Evolutionary conservation across 306 rosid species (phyloP), one percentile per base, ranked within the genome.

Genomic region (Lotus japonicus): DNA sequence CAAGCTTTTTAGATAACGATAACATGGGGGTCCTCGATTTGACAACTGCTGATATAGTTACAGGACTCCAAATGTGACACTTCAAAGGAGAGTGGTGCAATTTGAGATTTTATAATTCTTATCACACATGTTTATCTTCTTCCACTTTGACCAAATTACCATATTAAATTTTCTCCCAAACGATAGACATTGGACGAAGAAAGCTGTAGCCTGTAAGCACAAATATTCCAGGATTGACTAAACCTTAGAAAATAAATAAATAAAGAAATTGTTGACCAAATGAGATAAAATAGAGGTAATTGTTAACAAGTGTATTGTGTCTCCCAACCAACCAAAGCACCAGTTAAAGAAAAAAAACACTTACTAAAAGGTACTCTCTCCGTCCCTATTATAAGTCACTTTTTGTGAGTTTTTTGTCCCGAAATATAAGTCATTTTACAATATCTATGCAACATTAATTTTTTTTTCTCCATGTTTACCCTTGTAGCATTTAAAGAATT

Each of bases 81-180:
- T 46, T 18, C 9, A 68, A 39, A 21, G 9, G 12, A 39, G 21
- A 33, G 41, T 63, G 72, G 68, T 21, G 62, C 35, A 61, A 16
- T 16, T 19, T 2, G 19, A 62, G 26, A 5, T 58, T 23, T 38
- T 28, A 28, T 4, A 2, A 28, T 28, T 28, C 33, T 28, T 39
- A 21, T 63, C 12, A 12, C 35, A 57, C 35, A 31, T 78, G 64
- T 71, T 78, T 71, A 71, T 78, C 78, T 60, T 64, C 70, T 57
- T 55, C 41, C 56, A 49, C 7, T 33, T 23, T 77, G 42, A 76
- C 63, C 70, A 58, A 56, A 72, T 2, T 39, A 72, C 26, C 45
- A 39, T n/a, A n/a, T n/a, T n/a, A n/a, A n/a, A n/a, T n/a, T 42
- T n/a, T 11, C 6, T 45, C 45, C 33, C 41, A 41, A 36, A 13